Conservation (phyloP, 345 rosid genomes). For the Aquilaria sinensis region DNA sequence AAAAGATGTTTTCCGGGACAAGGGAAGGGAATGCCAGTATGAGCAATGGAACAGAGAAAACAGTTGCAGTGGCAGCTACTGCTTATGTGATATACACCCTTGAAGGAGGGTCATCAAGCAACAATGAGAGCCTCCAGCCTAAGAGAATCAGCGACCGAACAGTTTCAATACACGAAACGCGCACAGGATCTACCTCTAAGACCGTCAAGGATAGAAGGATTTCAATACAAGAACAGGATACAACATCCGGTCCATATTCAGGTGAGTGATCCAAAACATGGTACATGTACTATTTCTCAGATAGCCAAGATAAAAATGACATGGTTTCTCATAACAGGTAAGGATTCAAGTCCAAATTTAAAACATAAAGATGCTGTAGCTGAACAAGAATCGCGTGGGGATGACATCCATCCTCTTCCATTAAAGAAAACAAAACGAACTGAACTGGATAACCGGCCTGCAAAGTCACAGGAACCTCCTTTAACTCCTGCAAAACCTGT, state of each 20-base stretch:
- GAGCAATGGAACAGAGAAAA: constrained; percentile 18
- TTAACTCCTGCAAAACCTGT: no score
- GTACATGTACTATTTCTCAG: not conserved
- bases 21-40: constrained; percentile 15
- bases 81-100: constrained; percentile 26
- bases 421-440: constrained; percentile 20
- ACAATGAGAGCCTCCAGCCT: constrained; percentile 5
- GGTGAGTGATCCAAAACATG: constrained; percentile 16
- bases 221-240: constrained; percentile 9
- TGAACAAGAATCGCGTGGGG: constrained; percentile 5
- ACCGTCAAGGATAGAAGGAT: not conserved
- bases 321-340: constrained; percentile 11
- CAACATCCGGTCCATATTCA: constrained; percentile 10
- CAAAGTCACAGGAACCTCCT: no score
- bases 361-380: not conserved
- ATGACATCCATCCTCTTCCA: constrained; percentile 13
- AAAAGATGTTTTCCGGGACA: constrained; percentile 28
- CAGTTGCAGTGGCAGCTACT: constrained; percentile 45
- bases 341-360: constrained; percentile 5
- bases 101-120: constrained; percentile 16
- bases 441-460: constrained; percentile 20
- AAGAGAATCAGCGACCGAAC: constrained; percentile 26
- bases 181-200: constrained; percentile 4
- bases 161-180: constrained; percentile 9
- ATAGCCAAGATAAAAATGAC: constrained; percentile 3